Base-by-base conservation (phyloP, 2,329 filamentous ascomycete genomes). In the Pestalotiopsis sp. region DNA sequence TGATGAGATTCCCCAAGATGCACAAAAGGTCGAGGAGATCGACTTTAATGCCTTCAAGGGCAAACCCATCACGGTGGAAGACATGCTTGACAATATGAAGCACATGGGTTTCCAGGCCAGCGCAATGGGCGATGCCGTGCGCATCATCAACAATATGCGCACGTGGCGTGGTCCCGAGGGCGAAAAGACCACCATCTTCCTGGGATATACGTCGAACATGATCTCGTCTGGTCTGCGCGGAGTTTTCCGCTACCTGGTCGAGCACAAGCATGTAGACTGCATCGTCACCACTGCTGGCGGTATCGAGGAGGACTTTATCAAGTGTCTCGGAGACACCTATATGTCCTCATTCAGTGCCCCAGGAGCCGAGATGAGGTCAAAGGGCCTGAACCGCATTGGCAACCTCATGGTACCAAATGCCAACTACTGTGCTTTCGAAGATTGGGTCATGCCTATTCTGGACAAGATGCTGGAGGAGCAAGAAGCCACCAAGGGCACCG, bases 221-320 rank as follows among this genome's bases (percentile, higher is more conserved):
- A 98, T 99, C 76, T 98, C 96, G 0, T 99, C 95, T 3, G 96
- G 96, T 9, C 88, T 99, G 38, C 90, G 96, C 66, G 95, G 97
- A 73, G 95, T 95, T 45, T 85, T 99, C 72, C 93, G 96, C 68
- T 99, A 94, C 83, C 89, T 99, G 0, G 95, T 97, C 59, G 89
- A 98, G 82, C 94, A 99, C 83, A 91, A 91, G 71, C 95, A 98
- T 78, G 91, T 99, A 71, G 96, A 94, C 0, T 93, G 92, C 73
- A 93, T 99, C 76, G 96, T 99, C 70, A 97, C 96, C 27, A 97
- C 96, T 0, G 96, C 96, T 0, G 96, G 96, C 59, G 96, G 96
- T 64, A 89, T 99, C 66, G 96, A 99, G 81, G 96, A 99, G 80
- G 96, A 99, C 81, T 91, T 99, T 68, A 99, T 99, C 87, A 99